Conservation (phyloP, 2,329 filamentous ascomycete species). For the Pseudogymnoascus sp. region DNA sequence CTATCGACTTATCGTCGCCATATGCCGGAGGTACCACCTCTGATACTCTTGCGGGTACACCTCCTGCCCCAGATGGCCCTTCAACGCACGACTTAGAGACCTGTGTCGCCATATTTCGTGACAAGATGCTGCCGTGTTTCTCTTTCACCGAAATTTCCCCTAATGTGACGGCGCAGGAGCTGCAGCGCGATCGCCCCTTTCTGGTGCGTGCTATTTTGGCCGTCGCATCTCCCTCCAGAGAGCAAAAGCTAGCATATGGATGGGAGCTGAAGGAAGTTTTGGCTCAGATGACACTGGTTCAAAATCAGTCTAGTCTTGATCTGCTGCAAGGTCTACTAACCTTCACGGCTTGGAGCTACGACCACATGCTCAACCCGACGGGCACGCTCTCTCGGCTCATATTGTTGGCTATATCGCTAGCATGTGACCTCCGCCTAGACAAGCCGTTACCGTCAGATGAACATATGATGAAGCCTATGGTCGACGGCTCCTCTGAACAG, state of each 20-base stretch:
- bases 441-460: constrained; percentile 27
- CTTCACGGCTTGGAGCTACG: constrained; percentile 19
- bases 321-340: constrained; percentile 21
- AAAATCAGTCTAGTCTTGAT: constrained; percentile 21
- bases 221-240: constrained; percentile 14
- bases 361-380: constrained; percentile 16
- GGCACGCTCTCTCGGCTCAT: not conserved
- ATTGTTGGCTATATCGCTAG: constrained; percentile 32
- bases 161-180: constrained; percentile 12
- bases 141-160: constrained; percentile 19
- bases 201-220: constrained; percentile 17
- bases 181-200: constrained; percentile 18
- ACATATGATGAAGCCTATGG: constrained; percentile 27
- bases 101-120: not conserved
- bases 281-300: constrained; percentile 15
- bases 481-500: constrained; percentile 12
- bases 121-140: constrained; percentile 15
- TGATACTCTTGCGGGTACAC: too few species aligned
- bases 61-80: too few species aligned
- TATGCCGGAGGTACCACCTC: too few species aligned
- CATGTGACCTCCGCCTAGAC: constrained; percentile 31
- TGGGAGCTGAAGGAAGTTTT: constrained; percentile 16
- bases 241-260: constrained; percentile 14
- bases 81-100: too few species aligned
- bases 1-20: too few species aligned